Evolutionary conservation across 2,329 filamentous ascomycete genomes (phyloP), one percentile per base, ranked within the genome.

Genomic region (Colletotrichum gigasporum): DNA sequence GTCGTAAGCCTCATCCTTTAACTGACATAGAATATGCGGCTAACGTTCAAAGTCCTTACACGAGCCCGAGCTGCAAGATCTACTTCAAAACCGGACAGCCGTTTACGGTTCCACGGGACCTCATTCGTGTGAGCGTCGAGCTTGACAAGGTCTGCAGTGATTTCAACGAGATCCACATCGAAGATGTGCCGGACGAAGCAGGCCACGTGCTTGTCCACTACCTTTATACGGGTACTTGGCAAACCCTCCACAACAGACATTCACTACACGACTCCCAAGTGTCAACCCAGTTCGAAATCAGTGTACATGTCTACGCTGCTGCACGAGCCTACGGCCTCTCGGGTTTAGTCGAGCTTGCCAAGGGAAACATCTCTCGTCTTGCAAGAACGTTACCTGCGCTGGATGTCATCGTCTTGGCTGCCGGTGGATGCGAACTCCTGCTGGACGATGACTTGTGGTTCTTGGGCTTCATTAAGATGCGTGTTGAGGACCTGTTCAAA

Each of bases 151-250:
- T 50, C 28, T 28, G 18, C 26, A 12, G 16, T 16, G 20, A n/a
- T 3, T 16, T 4, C 4, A 5, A 18, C 5, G 8, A 24, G 10
- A 4, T 41, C 10, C 5, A 8, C 3, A 8, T 58, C 10, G 3
- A 14, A 22, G n/a, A 50, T 4, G 26, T 58, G 2, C 42, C 42
- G 4, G 22, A 41, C 35, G 55, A 50, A 14, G 55, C 44, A 12
- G 55, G 55, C 24, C 55, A 58, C 2, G 44, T 58, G 2, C 34
- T 58, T 2, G 12, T 58, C 4, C 55, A 58, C 20, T 58, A 58
- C 44, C 44, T 58, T 12, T 8, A 42, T 18, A 50, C 55, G 1
- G 4, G 34, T 8, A 24, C 55, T 3, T 58, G 47, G 42, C 55
- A 58, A n/a, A 58, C 34, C 8, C 44, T 58, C 18, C 2, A 7